A percentile compares a stretch with the other conserved stretches of the same genome.
Evolutionary conservation across 2,329 filamentous ascomycete genomes (phyloP).

Genomic region (Trichoderma cornu-damae): DNA sequence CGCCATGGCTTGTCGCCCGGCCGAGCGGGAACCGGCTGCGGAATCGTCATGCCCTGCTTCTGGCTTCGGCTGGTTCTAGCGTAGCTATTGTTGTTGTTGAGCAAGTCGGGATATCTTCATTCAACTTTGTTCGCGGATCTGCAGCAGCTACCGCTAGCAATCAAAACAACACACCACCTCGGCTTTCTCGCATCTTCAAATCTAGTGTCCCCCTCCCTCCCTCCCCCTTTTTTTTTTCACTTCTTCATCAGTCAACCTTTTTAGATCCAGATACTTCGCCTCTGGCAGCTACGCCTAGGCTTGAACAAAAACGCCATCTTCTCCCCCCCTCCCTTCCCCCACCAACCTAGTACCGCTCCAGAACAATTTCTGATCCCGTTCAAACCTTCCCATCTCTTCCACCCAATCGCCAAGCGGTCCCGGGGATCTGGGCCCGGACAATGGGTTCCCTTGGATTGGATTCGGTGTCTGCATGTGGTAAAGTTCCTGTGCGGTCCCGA

Average conservation of each 20-base stretch:
- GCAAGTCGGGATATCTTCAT: constrained; percentile 5
- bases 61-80: background rate
- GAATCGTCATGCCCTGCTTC: background rate
- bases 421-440: too few species aligned
- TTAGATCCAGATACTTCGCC: background rate
- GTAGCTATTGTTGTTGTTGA: constrained; percentile 9
- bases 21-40: background rate
- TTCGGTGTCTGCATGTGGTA: too few species aligned
- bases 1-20: background rate
- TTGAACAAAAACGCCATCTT: constrained; percentile 2
- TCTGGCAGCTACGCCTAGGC: background rate
- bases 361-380: too few species aligned
- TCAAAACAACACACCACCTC: background rate
- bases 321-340: background rate
- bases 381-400: too few species aligned
- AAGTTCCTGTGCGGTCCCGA: too few species aligned
- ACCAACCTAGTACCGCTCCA: too few species aligned
- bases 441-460: too few species aligned
- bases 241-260: too few species aligned
- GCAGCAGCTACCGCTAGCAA: background rate
- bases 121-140: background rate
- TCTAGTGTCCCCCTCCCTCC: background rate
- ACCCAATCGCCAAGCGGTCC: too few species aligned
- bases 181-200: background rate
- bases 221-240: background rate